These are phyloP conservation scores for Cryphonectria parasitica DNA, from an alignment of 2,329 filamentous ascomycete species.

Conservation along the genomic window DNA sequence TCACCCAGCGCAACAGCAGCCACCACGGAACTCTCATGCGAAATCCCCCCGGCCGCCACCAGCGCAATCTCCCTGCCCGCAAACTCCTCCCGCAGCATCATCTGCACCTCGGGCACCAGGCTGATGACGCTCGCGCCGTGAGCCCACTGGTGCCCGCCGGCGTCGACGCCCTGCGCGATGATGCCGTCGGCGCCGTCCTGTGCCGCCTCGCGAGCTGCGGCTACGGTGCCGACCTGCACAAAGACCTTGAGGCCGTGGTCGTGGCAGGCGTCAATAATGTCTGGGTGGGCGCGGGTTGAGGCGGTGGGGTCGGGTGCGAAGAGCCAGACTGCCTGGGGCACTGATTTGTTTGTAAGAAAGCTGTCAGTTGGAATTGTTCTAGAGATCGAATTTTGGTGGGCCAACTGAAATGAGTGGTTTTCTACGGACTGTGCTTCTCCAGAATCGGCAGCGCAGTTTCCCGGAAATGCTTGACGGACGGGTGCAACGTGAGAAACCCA, in stretches of 20 bases:
- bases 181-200: conserved; percentile 59
- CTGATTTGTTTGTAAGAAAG: conserved; percentile 19
- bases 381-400: background rate
- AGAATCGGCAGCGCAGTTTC: conserved; percentile 56
- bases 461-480: conserved; percentile 44
- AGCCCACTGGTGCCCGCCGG: conserved; percentile 65
- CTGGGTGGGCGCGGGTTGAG: conserved; percentile 34
- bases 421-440: conserved; percentile 42
- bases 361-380: background rate
- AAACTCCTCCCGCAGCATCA: conserved; percentile 48
- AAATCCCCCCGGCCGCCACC: conserved; percentile 64
- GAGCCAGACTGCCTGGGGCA: conserved; percentile 67
- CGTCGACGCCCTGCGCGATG: conserved; percentile 66
- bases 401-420: background rate
- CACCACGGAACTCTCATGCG: conserved; percentile 57
- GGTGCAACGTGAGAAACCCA: conserved; percentile 64
- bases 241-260: conserved; percentile 52
- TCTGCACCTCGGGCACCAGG: conserved; percentile 60
- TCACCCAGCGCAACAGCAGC: conserved; percentile 59
- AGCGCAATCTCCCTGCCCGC: conserved; percentile 43
- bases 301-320: conserved; percentile 60
- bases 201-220: conserved; percentile 54
- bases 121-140: conserved; percentile 57
- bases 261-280: conserved; percentile 43
- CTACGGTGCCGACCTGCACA: conserved; percentile 65